Evolutionary conservation across 768 basidiomycete genomes (phyloP).

Genomic region (Hypsizygus marmoreus): DNA sequence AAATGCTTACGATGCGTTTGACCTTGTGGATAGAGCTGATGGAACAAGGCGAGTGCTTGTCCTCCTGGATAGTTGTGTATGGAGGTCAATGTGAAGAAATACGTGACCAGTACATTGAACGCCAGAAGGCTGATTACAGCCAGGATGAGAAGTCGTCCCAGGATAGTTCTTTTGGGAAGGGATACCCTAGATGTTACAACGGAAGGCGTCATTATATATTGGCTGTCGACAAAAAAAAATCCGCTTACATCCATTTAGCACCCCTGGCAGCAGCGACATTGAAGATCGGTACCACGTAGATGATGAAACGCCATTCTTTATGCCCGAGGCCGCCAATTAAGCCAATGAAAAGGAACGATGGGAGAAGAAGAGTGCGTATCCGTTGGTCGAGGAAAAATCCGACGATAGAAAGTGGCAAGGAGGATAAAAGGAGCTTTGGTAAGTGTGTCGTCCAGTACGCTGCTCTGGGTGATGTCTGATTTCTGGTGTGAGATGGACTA

Average conservation of each 20-base stretch:
- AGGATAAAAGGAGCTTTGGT: conserved; percentile 75
- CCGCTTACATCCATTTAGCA: conserved; percentile 63
- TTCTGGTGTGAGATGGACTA: neutral
- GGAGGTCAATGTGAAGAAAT: conserved; percentile 58
- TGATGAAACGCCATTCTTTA: conserved; percentile 97
- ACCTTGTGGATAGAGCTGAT: conserved; percentile 44
- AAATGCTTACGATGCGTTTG: conserved; percentile 20
- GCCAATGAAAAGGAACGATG: conserved; percentile 53
- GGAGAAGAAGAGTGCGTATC: conserved; percentile 51
- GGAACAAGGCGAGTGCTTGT: conserved; percentile 62
- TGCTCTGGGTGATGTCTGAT: conserved; percentile 67
- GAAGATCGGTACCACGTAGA: conserved; percentile 81
- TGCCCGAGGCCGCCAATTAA: conserved; percentile 80
- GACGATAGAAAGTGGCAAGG: conserved; percentile 61
- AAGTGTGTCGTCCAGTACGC: conserved; percentile 68
- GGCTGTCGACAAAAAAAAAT: neutral
- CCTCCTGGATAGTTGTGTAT: conserved; percentile 90
- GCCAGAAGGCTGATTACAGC: conserved; percentile 47
- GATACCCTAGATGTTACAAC: conserved; percentile 37
- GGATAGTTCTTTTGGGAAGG: conserved; percentile 46
- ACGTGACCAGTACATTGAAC: conserved; percentile 55
- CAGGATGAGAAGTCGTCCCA: conserved; percentile 49
- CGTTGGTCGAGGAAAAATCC: conserved; percentile 50
- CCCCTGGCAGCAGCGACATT: conserved; percentile 80
- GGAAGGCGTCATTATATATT: neutral